phyloP scores from a whole-genome alignment of 768 basidiomycete species.

The Termitomyces sp. region DNA sequence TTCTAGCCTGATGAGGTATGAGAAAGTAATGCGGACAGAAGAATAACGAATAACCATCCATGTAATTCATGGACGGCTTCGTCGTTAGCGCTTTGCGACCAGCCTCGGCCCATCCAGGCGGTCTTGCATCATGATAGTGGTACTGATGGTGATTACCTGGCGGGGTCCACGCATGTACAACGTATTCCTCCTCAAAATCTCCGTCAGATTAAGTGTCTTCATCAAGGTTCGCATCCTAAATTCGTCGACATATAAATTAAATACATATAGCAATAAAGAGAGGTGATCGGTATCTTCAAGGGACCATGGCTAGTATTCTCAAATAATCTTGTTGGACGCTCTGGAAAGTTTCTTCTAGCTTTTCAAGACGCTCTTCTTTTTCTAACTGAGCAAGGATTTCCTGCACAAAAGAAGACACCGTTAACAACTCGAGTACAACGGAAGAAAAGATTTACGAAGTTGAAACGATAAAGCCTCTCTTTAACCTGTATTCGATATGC shows the following conservation, averaged over 20 bases:
- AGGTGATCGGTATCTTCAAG: conserved; percentile 15
- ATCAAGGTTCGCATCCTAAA: background rate
- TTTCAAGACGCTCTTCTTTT: conserved; percentile 80
- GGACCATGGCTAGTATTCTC: conserved; percentile 64
- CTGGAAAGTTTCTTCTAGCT: conserved; percentile 91
- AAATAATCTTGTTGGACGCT: conserved; percentile 82
- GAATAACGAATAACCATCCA: conserved; percentile 47
- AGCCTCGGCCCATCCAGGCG: conserved; percentile 81
- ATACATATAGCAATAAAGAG: background rate
- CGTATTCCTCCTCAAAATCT: too few species aligned
- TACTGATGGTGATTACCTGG: too few species aligned
- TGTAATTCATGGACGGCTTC: conserved; percentile 79
- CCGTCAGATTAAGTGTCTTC: too few species aligned
- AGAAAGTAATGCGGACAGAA: background rate
- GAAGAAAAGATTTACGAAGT: conserved; percentile 62
- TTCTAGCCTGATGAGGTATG: conserved; percentile 66
- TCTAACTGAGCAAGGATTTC: conserved; percentile 88
- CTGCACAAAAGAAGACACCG: conserved; percentile 32
- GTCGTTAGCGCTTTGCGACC: conserved; percentile 82
- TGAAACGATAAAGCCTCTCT: conserved; percentile 91
- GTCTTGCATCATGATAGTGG: too few species aligned
- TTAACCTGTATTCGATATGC: conserved; percentile 91
- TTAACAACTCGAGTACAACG: background rate
- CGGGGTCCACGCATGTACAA: too few species aligned
- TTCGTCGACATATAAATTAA: background rate